These are phyloP conservation scores for Arxiozyma telluris DNA, from an alignment of 1,139 yeast genomes.

Conservation along the genomic window DNA sequence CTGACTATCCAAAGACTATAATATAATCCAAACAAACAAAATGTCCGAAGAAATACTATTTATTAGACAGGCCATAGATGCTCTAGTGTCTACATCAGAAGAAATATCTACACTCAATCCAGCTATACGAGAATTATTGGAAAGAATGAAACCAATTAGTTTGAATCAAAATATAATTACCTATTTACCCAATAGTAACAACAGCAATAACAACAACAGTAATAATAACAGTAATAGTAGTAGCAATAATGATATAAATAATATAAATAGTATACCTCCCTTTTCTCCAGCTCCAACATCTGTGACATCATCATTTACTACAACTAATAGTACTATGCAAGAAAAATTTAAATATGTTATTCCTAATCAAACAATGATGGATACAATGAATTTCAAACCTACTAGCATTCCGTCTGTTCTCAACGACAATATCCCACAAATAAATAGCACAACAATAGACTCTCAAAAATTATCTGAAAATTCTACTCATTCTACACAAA, in stretches of 20 bases:
- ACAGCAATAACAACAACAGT: neutral
- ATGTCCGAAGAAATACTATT: conserved; percentile 26
- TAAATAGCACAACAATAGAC: neutral
- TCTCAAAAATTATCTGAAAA: neutral
- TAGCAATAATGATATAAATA: neutral
- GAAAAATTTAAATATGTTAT: neutral
- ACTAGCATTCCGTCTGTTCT: neutral
- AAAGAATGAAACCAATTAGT: conserved; percentile 16
- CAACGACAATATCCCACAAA: neutral
- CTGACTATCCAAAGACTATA: neutral
- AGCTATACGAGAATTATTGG: conserved; percentile 23
- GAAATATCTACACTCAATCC: conserved; percentile 25
- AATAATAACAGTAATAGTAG: neutral
- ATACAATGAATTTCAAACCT: neutral
- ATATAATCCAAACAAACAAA: neutral
- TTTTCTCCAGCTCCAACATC: neutral
- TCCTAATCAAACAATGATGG: conserved; percentile 4
- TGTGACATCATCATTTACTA: neutral
- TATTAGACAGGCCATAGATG: conserved; percentile 28
- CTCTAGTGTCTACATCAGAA: conserved; percentile 23
- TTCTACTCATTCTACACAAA: neutral
- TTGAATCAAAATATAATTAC: neutral
- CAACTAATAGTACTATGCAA: neutral
- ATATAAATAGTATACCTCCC: neutral
- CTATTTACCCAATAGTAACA: neutral